Percentiles rank a stretch among this genome's conserved stretches.
These are phyloP conservation scores for sunflower (Helianthus annuus) DNA, from an alignment of 129 eudicot genomes.

Conservation along the genomic window DNA sequence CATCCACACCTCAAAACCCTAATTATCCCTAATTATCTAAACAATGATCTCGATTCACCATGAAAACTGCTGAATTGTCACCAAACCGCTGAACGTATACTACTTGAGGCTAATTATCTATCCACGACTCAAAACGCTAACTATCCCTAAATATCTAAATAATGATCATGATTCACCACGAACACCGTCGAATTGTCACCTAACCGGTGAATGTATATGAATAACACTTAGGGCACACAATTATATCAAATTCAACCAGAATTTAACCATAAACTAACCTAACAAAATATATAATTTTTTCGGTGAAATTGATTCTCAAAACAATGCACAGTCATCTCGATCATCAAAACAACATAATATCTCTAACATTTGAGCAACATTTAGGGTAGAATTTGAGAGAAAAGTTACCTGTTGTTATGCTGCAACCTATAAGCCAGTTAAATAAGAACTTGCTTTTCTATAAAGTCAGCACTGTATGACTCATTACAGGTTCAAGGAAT, in stretches of 20 bases:
- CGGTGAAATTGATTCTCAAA: constrained; percentile 17
- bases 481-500: no score
- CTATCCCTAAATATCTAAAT: not conserved
- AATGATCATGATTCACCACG: not conserved
- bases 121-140: constrained; percentile 29
- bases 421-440: no score
- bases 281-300: constrained; percentile 10
- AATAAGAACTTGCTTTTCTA: no score
- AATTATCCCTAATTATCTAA: constrained; percentile 13
- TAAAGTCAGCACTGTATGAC: no score
- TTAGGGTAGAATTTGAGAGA: not conserved
- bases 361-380: not conserved
- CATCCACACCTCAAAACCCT: constrained; percentile 4
- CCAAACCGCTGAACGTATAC: not conserved
- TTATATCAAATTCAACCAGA: constrained; percentile 31
- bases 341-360: constrained; percentile 9
- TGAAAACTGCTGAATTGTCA: constrained; percentile 3
- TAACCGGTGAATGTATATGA: not conserved
- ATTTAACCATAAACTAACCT: constrained; percentile 8
- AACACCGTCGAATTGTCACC: constrained; percentile 4
- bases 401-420: not conserved
- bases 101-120: not conserved
- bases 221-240: not conserved
- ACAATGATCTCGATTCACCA: not conserved
- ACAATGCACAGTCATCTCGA: constrained; percentile 25